Evolutionary conservation across 2,329 filamentous ascomycete species (phyloP).

Genomic region (Celoporthe dispersa): DNA sequence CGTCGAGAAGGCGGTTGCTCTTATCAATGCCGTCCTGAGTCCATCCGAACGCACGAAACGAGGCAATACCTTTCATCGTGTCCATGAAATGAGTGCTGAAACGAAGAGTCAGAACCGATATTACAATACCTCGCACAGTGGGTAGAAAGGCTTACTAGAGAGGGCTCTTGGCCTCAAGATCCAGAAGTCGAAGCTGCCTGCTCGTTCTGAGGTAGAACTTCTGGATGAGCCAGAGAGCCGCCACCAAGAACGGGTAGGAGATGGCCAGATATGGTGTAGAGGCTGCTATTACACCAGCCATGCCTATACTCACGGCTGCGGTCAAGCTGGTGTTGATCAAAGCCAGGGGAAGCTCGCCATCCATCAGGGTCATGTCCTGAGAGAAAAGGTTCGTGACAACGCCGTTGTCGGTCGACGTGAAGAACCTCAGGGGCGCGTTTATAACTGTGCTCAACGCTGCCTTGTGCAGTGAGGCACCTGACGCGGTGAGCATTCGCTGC

Average conservation of each 20-base stretch:
- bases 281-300: conserved; percentile 38
- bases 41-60: conserved; percentile 63
- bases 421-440: conserved; percentile 40
- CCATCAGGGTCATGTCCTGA: conserved; percentile 48
- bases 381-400: conserved; percentile 46
- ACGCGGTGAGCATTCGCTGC: conserved; percentile 3
- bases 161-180: conserved; percentile 65
- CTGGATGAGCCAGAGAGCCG: conserved; percentile 54
- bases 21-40: conserved; percentile 45
- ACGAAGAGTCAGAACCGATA: not conserved
- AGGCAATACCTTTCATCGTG: conserved; percentile 58
- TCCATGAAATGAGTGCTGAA: conserved; percentile 56
- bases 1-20: conserved; percentile 55
- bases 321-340: conserved; percentile 36
- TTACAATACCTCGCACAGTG: not conserved
- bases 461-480: conserved; percentile 29
- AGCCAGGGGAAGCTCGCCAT: conserved; percentile 43
- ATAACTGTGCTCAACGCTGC: conserved; percentile 41
- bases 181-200: conserved; percentile 62
- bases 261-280: conserved; percentile 40
- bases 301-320: conserved; percentile 29
- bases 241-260: conserved; percentile 53
- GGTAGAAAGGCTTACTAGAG: conserved; percentile 48
- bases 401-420: conserved; percentile 43
- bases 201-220: conserved; percentile 64